Conservation (phyloP, 345 rosid species). For the Raphanus raphanistrum region DNA sequence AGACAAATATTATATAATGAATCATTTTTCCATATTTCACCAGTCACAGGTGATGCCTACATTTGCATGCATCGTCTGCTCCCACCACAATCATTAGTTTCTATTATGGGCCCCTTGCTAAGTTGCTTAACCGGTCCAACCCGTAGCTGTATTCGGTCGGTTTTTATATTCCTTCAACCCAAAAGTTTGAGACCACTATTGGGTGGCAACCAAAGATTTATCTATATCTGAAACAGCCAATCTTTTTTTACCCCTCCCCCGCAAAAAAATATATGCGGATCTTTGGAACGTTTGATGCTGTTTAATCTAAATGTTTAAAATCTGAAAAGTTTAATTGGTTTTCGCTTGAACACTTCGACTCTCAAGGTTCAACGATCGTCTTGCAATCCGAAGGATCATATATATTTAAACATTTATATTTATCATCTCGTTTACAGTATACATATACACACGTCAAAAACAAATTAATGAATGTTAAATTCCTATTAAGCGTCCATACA, state of each 20-base stretch:
- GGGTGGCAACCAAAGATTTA: constrained; percentile 7
- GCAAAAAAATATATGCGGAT: background rate
- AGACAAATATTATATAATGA: constrained; percentile 23
- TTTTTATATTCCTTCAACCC: constrained; percentile 3
- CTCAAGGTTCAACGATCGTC: background rate
- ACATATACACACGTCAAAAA: background rate
- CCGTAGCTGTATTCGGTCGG: background rate
- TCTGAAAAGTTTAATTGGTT: background rate
- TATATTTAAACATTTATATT: background rate
- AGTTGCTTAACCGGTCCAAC: constrained; percentile 24
- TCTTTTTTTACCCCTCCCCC: too few relatives aligned
- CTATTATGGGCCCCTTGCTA: constrained; percentile 27
- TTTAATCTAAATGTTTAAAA: background rate
- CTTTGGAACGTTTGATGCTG: background rate
- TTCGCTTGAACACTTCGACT: background rate
- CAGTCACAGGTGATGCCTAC: constrained; percentile 43
- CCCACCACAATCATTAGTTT: constrained; percentile 43
- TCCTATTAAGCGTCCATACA: background rate
- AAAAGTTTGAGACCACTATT: background rate
- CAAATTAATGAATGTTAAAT: background rate
- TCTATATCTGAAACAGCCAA: background rate
- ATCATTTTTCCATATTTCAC: constrained; percentile 8
- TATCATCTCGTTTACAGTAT: background rate
- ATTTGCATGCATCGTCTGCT: constrained; percentile 36
- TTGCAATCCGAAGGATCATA: background rate